Conservation (phyloP, 1,139 yeast species). For the Debaryomycetaceae sp. region DNA sequence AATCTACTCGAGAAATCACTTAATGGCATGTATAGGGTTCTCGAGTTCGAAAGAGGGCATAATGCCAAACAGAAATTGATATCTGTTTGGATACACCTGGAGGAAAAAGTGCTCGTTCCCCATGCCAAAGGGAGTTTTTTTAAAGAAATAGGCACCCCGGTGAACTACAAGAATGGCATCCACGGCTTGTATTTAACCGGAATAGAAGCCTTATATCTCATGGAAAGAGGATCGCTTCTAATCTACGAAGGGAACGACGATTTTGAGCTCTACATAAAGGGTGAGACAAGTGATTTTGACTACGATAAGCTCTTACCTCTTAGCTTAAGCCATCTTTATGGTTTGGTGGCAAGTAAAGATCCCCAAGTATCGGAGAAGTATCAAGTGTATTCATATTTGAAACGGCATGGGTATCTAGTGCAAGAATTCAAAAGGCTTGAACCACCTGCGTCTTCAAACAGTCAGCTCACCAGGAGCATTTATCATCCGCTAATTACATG, state of each 20-base stretch:
- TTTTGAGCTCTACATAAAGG: conserved; percentile 14
- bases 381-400: conserved; percentile 70
- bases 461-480: neutral
- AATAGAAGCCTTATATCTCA: conserved; percentile 72
- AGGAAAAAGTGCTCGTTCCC: conserved; percentile 44
- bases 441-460: neutral
- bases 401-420: conserved; percentile 77
- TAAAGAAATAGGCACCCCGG: conserved; percentile 64
- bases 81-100: conserved; percentile 45
- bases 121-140: conserved; percentile 72
- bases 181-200: conserved; percentile 48
- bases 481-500: neutral
- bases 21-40: conserved; percentile 69
- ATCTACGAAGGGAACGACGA: conserved; percentile 38
- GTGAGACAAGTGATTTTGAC: conserved; percentile 22
- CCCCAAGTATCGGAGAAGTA: conserved; percentile 51
- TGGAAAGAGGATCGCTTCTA: conserved; percentile 78
- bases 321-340: conserved; percentile 65
- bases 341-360: conserved; percentile 42
- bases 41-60: conserved; percentile 58
- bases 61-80: conserved; percentile 45
- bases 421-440: conserved; percentile 23
- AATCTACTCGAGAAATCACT: conserved; percentile 52
- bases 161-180: conserved; percentile 16
- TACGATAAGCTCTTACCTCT: conserved; percentile 35